phyloP scores from a whole-genome alignment of 1,284 basidiomycete species.

The Apiotrichum mycotoxinovorans region DNA sequence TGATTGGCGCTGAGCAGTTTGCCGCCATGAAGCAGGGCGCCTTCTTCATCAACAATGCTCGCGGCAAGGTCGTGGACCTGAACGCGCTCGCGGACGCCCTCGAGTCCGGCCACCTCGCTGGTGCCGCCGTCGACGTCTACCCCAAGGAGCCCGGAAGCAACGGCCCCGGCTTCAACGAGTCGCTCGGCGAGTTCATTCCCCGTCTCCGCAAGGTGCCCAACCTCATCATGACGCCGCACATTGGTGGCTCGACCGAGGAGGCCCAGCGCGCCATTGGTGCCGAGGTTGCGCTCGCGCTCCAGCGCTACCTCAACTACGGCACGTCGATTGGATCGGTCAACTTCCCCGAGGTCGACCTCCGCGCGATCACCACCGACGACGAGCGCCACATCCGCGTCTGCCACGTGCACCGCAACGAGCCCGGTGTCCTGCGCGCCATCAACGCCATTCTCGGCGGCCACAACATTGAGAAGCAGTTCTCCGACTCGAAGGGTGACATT shows the following conservation, averaged over 20 bases:
- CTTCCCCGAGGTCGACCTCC: conserved; percentile 97
- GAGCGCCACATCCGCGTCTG: conserved; percentile 83
- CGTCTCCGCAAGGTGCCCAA: conserved; percentile 72
- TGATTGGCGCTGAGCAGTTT: conserved; percentile 79
- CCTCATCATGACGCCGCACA: conserved; percentile 94
- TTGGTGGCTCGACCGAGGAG: conserved; percentile 98
- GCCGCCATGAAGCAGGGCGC: conserved; percentile 90
- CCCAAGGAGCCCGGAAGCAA: conserved; percentile 89
- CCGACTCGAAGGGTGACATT: conserved; percentile 90
- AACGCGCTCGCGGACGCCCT: conserved; percentile 80
- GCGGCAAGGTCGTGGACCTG: conserved; percentile 92
- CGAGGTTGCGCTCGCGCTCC: conserved; percentile 82
- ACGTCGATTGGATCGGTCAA: conserved; percentile 90
- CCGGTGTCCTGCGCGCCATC: conserved; percentile 91
- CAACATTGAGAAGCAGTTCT: conserved; percentile 99
- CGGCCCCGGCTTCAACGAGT: conserved; percentile 76
- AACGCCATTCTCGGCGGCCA: conserved; percentile 88
- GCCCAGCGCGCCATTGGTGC: conserved; percentile 96
- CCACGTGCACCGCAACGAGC: conserved; percentile 95
- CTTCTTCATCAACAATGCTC: conserved; percentile 97
- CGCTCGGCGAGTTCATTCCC: conserved; percentile 75
- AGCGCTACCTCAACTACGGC: conserved; percentile 89
- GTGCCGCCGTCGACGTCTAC: conserved; percentile 93
- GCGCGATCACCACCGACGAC: conserved; percentile 78
- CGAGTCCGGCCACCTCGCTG: conserved; percentile 80